phyloP scores from a whole-genome alignment of 2,329 filamentous ascomycete species.

The Penicillium digitatum region DNA sequence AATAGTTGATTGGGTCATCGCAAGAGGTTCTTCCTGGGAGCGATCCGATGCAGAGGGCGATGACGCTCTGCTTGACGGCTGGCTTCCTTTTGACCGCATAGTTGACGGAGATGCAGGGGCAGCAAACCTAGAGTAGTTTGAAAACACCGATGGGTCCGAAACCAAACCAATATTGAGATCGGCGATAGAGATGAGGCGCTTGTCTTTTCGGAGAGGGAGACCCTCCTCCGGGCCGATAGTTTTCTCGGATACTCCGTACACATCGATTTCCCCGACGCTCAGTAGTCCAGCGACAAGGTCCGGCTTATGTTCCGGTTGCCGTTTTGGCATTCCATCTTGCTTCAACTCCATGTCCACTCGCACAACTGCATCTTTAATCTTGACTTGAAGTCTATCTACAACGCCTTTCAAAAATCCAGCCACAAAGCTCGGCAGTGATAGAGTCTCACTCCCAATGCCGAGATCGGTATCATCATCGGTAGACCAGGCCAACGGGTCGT shows the following conservation, averaged over 20 bases:
- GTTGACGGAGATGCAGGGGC: constrained; percentile 32
- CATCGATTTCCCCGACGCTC: constrained; percentile 34
- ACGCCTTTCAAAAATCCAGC: constrained; percentile 58
- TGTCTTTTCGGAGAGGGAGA: constrained; percentile 32
- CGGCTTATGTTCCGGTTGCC: constrained; percentile 34
- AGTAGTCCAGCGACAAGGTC: constrained; percentile 37
- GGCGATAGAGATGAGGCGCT: constrained; percentile 45
- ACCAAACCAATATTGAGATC: constrained; percentile 47
- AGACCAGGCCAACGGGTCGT: constrained; percentile 37
- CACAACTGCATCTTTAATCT: constrained; percentile 51
- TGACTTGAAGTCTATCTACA: constrained; percentile 54
- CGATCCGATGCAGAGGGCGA: constrained; percentile 27
- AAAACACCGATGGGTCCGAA: constrained; percentile 49
- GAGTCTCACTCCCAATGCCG: constrained; percentile 50
- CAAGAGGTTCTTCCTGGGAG: constrained; percentile 26
- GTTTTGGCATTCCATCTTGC: constrained; percentile 37
- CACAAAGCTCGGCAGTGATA: constrained; percentile 57
- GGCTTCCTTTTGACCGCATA: constrained; percentile 33
- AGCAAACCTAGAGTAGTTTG: constrained; percentile 42
- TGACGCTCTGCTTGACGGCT: constrained; percentile 26
- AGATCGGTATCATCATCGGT: constrained; percentile 50
- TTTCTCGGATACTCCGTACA: constrained; percentile 30
- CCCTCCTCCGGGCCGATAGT: constrained; percentile 19
- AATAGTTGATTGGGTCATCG: constrained; percentile 40
- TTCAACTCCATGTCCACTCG: constrained; percentile 49